Evolutionary conservation across 768 basidiomycete genomes (phyloP).

Genomic region (Tulasnella sp.): DNA sequence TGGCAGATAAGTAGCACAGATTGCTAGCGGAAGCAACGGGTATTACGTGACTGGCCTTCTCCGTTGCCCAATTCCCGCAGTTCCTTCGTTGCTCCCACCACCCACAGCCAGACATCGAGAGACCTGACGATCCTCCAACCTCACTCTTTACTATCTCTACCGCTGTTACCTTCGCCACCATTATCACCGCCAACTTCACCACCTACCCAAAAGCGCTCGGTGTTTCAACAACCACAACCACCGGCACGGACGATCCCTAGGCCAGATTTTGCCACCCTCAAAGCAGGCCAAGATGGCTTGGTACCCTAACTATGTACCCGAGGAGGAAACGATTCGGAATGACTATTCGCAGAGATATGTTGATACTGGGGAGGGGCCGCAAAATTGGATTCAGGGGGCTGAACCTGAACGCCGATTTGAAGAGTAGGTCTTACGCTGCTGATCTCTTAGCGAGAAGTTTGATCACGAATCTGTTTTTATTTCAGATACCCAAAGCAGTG

Average conservation of each 20-base stretch:
- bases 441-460: background rate
- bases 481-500: constrained; percentile 89
- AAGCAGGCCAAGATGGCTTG: constrained; percentile 64
- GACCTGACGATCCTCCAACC: background rate
- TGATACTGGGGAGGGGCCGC: constrained; percentile 85
- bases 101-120: background rate
- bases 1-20: too few relatives aligned
- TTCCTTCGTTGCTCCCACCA: background rate
- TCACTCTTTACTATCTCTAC: background rate
- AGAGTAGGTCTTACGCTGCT: constrained; percentile 57
- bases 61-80: too few relatives aligned
- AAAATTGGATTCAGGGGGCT: constrained; percentile 86
- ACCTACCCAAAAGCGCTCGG: background rate
- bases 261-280: constrained; percentile 50
- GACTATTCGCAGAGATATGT: constrained; percentile 91
- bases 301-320: constrained; percentile 77
- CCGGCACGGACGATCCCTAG: background rate
- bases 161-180: constrained; percentile 3
- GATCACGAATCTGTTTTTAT: background rate
- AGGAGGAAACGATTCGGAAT: constrained; percentile 94
- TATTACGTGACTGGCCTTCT: too few relatives aligned
- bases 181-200: constrained; percentile 9
- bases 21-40: too few relatives aligned
- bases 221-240: background rate
- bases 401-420: constrained; percentile 83